These are phyloP conservation scores for Schoenoplectus triqueter DNA, from an alignment of 202 grass and related monocot species.

Conservation along the genomic window DNA sequence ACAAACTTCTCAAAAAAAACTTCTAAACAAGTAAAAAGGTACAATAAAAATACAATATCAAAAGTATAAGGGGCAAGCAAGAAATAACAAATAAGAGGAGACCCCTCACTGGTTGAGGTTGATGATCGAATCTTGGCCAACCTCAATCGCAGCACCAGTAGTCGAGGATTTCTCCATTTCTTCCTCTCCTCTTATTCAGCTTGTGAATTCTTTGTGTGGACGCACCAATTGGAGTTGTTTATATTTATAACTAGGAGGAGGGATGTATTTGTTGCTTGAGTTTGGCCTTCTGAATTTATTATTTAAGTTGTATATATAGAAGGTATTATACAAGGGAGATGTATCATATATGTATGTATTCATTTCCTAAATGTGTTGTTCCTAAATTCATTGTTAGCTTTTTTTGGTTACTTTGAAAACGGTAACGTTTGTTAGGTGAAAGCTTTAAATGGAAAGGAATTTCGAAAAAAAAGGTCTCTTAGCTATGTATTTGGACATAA, in stretches of 20 bases:
- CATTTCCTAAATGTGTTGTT: not conserved
- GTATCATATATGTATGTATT: not conserved
- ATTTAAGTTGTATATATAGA: constrained; percentile 12
- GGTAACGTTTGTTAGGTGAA: not conserved
- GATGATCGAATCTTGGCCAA: not conserved
- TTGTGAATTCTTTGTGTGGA: constrained; percentile 1
- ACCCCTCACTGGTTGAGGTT: constrained; percentile 26
- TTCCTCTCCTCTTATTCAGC: not conserved
- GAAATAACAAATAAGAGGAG: constrained; percentile 3
- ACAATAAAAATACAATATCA: not conserved
- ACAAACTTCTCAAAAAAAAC: no score
- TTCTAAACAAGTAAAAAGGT: not conserved
- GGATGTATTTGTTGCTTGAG: not conserved
- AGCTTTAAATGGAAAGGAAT: not conserved
- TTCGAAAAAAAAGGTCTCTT: not conserved
- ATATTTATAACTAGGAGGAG: not conserved
- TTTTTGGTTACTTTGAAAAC: not conserved
- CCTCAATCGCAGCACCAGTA: not conserved
- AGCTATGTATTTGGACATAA: not conserved
- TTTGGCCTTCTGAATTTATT: not conserved
- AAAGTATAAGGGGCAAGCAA: not conserved
- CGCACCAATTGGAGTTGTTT: not conserved
- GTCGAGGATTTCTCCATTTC: not conserved
- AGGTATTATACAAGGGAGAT: not conserved
- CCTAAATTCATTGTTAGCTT: not conserved